A percentile compares a stretch with the other conserved stretches of the same genome.
phyloP scores from a whole-genome alignment of 2,329 filamentous ascomycete genomes.

The Pseudogymnoascus sp. region DNA sequence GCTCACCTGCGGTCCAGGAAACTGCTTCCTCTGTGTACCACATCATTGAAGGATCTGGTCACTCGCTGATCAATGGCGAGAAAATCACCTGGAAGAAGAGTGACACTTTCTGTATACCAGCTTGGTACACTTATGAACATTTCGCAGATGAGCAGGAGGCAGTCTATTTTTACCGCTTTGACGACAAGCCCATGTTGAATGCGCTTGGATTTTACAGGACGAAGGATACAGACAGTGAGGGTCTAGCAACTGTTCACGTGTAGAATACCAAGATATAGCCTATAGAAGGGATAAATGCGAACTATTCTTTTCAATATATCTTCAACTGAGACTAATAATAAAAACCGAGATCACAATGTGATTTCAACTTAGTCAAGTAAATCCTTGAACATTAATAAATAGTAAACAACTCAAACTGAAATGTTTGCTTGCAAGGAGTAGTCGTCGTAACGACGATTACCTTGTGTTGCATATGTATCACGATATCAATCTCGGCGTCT shows the following conservation, averaged over 20 bases:
- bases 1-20: constrained; percentile 35
- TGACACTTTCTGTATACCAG: constrained; percentile 46
- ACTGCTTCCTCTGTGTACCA: constrained; percentile 46
- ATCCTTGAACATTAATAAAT: neutral
- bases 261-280: neutral
- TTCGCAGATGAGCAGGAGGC: constrained; percentile 28
- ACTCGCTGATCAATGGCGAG: constrained; percentile 32
- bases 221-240: constrained; percentile 33
- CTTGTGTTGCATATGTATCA: neutral
- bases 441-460: neutral
- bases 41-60: constrained; percentile 39
- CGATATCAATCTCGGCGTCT: neutral
- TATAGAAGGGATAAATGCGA: neutral
- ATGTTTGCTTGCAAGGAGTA: neutral
- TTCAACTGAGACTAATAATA: neutral
- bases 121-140: constrained; percentile 43
- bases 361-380: neutral
- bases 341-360: neutral
- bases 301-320: neutral
- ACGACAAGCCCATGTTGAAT: constrained; percentile 46
- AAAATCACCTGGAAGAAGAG: constrained; percentile 37
- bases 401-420: neutral
- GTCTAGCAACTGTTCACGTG: constrained; percentile 18
- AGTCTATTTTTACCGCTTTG: constrained; percentile 44
- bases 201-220: constrained; percentile 41